A percentile compares a stretch with the other conserved stretches of the same genome.
Conservation (phyloP, 78 protist species). For the Speleostelium caveatum region DNA sequence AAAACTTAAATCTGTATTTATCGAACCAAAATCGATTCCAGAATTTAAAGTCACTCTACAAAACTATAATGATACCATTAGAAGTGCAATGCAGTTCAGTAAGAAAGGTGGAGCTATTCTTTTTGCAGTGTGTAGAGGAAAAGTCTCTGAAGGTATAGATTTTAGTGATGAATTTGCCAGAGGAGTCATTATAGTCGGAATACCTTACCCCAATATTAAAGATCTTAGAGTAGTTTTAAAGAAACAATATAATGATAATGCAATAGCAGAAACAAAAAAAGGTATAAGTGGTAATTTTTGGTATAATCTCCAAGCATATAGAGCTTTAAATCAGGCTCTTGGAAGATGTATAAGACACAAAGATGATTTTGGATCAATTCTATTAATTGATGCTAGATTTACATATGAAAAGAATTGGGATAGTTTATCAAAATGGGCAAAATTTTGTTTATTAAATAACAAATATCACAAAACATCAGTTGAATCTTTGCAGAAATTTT, state of each 20-base stretch:
- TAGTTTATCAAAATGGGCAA: constrained; percentile 77
- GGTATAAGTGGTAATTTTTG: constrained; percentile 8
- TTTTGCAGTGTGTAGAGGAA: constrained; percentile 97
- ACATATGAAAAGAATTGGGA: neutral
- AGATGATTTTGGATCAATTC: constrained; percentile 96
- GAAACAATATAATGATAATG: constrained; percentile 13
- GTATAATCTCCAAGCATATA: constrained; percentile 84
- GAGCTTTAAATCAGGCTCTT: constrained; percentile 98
- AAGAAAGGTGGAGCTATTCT: constrained; percentile 85
- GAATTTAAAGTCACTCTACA: constrained; percentile 35
- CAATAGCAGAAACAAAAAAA: neutral
- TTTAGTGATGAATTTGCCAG: constrained; percentile 95
- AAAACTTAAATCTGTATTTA: constrained; percentile 2
- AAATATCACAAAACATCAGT: neutral
- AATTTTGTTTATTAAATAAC: constrained; percentile 45
- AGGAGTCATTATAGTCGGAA: constrained; percentile 96
- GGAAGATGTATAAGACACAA: constrained; percentile 97
- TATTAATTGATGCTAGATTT: constrained; percentile 89
- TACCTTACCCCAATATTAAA: constrained; percentile 90
- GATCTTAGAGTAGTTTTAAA: constrained; percentile 31
- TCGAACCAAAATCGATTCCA: constrained; percentile 84
- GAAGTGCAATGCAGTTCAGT: neutral
- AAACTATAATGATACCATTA: constrained; percentile 42
- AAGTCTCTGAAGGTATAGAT: constrained; percentile 97
- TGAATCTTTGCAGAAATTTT: constrained; percentile 21